Evolutionary conservation across 1,284 basidiomycete species (phyloP), one percentile per base, ranked within the genome.

Genomic region (Sutorius eximius): DNA sequence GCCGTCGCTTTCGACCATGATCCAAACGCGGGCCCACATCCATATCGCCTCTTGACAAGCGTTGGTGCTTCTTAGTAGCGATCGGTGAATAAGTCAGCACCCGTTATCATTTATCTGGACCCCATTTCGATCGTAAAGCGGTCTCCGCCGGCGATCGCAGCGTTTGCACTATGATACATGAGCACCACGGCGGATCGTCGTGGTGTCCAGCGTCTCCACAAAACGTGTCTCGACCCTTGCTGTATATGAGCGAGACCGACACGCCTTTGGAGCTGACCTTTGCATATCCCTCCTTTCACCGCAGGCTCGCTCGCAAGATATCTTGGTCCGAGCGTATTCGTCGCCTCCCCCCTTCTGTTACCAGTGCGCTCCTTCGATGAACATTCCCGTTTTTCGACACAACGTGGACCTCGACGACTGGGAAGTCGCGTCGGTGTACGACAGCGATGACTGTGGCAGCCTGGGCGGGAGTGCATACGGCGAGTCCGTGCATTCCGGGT

Each of bases 391-490:
- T 18, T 67, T 55, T 43, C 65, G 65, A 41, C 68, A 67, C 42
- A 70, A 67, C 36, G 20, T 49, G 27, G 22, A 48, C 38, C 49
- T 59, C 41, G 58, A 66, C 34, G 65, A 67, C 55, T 67, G 65
- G 65, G 65, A 67, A 54, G 55, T 70, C 49, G 65, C 67, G 20
- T 67, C 65, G 38, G 55, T 66, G 33, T 67, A 67, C 46, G 52
- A 59, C 45, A 67, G 68, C 49, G 65, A 67, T 57, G 68, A 67
- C 50, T 58, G 68, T 55, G 58, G 58, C 36, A 67, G 67, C 38
- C 34, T 64, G 18, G 63, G 59, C 13, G 57, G 61, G 24, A 69
- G 67, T 44, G 52, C 15, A 47, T 64, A 51, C 49, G 22, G 51
- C 30, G 63, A 57, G 7, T 62, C 64, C 20, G 20, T 48, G 40